Evolutionary conservation across 2,329 filamentous ascomycete genomes (phyloP), one percentile per base, ranked within the genome.

Genomic region (Fusarium secorum): DNA sequence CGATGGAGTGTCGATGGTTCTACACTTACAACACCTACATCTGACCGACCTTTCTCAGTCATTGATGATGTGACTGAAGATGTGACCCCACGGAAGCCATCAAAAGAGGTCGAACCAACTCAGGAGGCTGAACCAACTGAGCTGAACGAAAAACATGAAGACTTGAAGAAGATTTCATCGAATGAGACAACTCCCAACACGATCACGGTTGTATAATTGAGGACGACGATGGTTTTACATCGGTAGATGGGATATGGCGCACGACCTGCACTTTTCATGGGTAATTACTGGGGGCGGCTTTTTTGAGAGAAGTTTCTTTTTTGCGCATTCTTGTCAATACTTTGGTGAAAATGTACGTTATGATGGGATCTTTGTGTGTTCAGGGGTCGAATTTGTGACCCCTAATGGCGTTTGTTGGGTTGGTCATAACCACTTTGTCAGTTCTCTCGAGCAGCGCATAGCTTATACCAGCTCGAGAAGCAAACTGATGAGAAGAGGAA

Each of bases 11-110:
- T 79, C 24, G 79, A 81, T 39, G 77, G 79, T 30, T 80, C 81
- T 14, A 80, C 78, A 13, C 69, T 81, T 20, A 81, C 80, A 33
- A 82, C 81, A 3, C 80, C 81, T 4, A 82, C 79, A 5, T 82
- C 80, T 26, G 81, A 82, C 41, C 78, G 78, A 33, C 76, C 76
- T 14, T 78, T 72, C 39, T 81, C 80, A 5, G 70, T 78, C 15
- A 67, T 75, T 20, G 79, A 79, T 38, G 78, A 80, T 22, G 67
- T 72, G 24, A 70, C 68, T 28, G 71, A 77, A 46, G 79, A 79
- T 30, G 78, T 78, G 14, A 80, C 78, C 3, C 77, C 78, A 14
- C 77, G 72, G 44, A 79, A 78, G 66, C 54, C 64, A 52, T 60
- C 59, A 28, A 68, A 73, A 54, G 75, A 78, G 35, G 73, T 49